Base-by-base conservation (phyloP, 2,329 filamentous ascomycete genomes). In the Penicillium sp. region DNA sequence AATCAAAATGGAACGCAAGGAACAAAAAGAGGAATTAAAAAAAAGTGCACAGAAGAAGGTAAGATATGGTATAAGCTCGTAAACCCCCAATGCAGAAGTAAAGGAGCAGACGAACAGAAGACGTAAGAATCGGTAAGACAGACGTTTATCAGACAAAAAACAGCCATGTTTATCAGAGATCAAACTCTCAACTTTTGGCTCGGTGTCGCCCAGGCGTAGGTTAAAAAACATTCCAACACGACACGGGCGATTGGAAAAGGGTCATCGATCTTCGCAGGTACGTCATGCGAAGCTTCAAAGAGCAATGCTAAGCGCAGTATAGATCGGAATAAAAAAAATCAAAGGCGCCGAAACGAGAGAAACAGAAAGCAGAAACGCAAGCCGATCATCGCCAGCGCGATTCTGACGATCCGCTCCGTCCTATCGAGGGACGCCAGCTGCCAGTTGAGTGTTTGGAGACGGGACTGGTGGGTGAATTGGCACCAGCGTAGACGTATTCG, bases 401-500 rank as follows among this genome's bases (percentile, higher is more conserved):
- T 13, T 67, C 61, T 25, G 50, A 55, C 18, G 63, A 61, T 15
- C 55, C 46, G n/a, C 54, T 55, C 58, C 61, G 66, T n/a, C 59
- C 62, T 4, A 64, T 55, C 12, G 65, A 50, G 40, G 65, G 66
- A 66, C 66, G 66, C 42, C 58, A 48, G 51, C 59, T 63, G 10
- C 69, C 69, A 3, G 66, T 70, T 1, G 67, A 72, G 31, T 71
- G 62, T 49, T 72, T 73, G 35, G 69, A 69, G 47, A 70, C 63
- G 15, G 69, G 66, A 28, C 68, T 66, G 23, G 66, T 64, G 3
- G 70, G 67, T 9, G 67, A 69, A 42, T 61, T 65, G 24, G 66
- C 54, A 33, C 65, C 60, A 44, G 62, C 79, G 78, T 90, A 95
- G 70, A 95, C 79, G 75, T 96, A 96, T 76, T 96, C 92, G 72